Percentiles rank a stretch among this genome's conserved stretches.
These are phyloP conservation scores for Trichosporon ovoides DNA, from an alignment of 1,284 basidiomycete species.

Conservation along the genomic window DNA sequence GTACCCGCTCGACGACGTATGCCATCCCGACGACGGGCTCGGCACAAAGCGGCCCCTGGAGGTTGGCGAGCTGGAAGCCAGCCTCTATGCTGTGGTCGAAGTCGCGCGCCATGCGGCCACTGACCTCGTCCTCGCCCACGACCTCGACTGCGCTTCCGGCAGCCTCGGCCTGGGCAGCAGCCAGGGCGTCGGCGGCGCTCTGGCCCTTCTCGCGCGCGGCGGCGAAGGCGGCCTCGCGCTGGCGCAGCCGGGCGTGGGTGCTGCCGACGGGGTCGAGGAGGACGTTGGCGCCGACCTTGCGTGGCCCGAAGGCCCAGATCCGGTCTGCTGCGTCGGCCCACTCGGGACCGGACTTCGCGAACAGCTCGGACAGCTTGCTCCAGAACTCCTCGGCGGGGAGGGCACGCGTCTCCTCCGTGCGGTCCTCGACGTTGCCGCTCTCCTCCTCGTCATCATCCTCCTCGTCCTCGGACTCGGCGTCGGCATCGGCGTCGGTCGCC, in stretches of 20 bases:
- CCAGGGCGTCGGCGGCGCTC: constrained; percentile 42
- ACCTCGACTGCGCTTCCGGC: constrained; percentile 20
- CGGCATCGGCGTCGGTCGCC: not conserved
- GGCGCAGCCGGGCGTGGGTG: constrained; percentile 29
- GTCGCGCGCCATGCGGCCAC: constrained; percentile 51
- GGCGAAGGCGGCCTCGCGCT: constrained; percentile 38
- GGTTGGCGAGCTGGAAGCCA: constrained; percentile 90
- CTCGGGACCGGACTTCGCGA: constrained; percentile 67
- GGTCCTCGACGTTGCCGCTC: constrained; percentile 38
- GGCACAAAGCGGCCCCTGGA: constrained; percentile 88
- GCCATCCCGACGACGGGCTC: constrained; percentile 93
- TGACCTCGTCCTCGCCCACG: constrained; percentile 38
- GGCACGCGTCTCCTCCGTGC: constrained; percentile 51
- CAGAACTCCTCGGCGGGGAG: constrained; percentile 76
- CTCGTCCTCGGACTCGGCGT: constrained; percentile 14
- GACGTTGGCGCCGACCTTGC: constrained; percentile 77
- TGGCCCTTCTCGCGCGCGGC: constrained; percentile 41
- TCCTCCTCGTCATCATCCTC: constrained; percentile 27
- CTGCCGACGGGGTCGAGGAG: constrained; percentile 61
- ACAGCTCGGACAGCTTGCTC: constrained; percentile 61
- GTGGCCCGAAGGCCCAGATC: constrained; percentile 90
- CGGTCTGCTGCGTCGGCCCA: constrained; percentile 69
- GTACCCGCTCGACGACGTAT: constrained; percentile 79
- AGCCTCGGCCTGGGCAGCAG: constrained; percentile 26
- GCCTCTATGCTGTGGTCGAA: constrained; percentile 81